Evolutionary conservation across 2,329 filamentous ascomycete genomes (phyloP).

Genomic region (Fusarium sp.): DNA sequence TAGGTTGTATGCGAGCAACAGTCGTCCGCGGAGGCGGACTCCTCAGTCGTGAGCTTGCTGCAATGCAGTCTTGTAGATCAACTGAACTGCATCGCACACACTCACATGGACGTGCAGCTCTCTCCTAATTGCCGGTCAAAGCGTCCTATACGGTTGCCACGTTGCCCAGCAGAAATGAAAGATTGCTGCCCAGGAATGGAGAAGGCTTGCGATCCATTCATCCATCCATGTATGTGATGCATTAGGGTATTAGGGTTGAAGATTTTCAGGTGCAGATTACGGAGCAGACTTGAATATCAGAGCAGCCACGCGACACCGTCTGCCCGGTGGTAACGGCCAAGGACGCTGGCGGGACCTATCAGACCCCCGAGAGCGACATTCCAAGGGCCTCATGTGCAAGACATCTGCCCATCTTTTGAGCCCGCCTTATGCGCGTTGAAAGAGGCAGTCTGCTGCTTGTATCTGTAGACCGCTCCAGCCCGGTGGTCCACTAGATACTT

Average conservation of each 20-base stretch:
- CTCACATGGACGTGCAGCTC: not conserved
- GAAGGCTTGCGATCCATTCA: not conserved
- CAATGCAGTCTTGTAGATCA: not conserved
- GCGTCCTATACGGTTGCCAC: slow-evolving; percentile 4
- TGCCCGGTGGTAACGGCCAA: not conserved
- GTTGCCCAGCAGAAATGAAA: slow-evolving; percentile 2
- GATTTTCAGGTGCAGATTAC: slow-evolving; percentile 11
- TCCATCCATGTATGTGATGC: slow-evolving; percentile 3
- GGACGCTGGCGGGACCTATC: slow-evolving; percentile 6
- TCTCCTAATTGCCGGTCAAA: slow-evolving; percentile 4
- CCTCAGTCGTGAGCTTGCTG: not conserved
- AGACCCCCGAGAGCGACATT: slow-evolving; percentile 6
- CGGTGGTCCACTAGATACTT: not conserved
- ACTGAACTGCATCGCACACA: not conserved
- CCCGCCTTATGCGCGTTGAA: slow-evolving; percentile 7
- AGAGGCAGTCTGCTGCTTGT: not conserved
- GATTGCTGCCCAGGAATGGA: not conserved
- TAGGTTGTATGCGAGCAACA: not conserved
- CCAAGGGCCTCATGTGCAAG: slow-evolving; percentile 5
- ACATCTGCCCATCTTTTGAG: slow-evolving; percentile 13
- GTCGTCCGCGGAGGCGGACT: not conserved
- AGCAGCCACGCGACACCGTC: slow-evolving; percentile 15
- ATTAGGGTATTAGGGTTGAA: slow-evolving; percentile 14
- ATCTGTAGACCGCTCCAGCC: slow-evolving; percentile 10
- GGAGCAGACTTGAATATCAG: not conserved